Conservation (phyloP, 352 stramenopile species). For the Phytopythium litorale region DNA sequence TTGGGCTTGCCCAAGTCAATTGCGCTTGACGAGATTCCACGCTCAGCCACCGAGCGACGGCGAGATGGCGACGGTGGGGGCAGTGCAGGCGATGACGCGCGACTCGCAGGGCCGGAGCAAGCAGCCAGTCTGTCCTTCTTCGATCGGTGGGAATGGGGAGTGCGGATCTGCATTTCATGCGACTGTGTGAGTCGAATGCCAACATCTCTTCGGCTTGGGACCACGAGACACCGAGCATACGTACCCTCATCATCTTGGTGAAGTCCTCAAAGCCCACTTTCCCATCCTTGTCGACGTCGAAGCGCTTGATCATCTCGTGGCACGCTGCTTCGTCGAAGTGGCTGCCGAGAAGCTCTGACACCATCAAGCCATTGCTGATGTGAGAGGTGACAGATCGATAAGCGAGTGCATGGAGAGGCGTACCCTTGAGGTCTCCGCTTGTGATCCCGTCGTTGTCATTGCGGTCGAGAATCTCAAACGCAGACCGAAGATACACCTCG, state of each 20-base stretch:
- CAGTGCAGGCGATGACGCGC: neutral
- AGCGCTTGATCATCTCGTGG: slow-evolving; percentile 63
- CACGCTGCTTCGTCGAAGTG: slow-evolving; percentile 54
- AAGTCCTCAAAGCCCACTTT: slow-evolving; percentile 74
- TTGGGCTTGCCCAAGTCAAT: slow-evolving; percentile 4
- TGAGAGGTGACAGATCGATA: neutral
- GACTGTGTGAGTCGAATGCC: neutral
- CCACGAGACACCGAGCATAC: neutral
- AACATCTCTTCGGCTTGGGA: neutral
- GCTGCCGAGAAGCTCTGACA: slow-evolving; percentile 39
- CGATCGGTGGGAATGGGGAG: slow-evolving; percentile 3
- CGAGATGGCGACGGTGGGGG: slow-evolving; percentile 5
- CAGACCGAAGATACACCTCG: slow-evolving; percentile 43
- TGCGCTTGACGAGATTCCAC: neutral
- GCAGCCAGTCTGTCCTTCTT: slow-evolving; percentile 3
- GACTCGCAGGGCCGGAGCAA: neutral
- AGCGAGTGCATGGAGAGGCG: neutral
- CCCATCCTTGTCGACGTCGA: slow-evolving; percentile 59
- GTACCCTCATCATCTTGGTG: slow-evolving; percentile 54
- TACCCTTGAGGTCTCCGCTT: slow-evolving; percentile 42
- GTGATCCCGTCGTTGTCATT: slow-evolving; percentile 59
- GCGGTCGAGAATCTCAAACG: slow-evolving; percentile 64
- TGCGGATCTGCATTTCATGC: slow-evolving; percentile 5
- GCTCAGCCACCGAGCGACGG: slow-evolving; percentile 2
- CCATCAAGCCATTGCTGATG: neutral